Evolutionary conservation across 768 basidiomycete species (phyloP), one percentile per base, ranked within the genome.

Genomic region (Epithele typhae): DNA sequence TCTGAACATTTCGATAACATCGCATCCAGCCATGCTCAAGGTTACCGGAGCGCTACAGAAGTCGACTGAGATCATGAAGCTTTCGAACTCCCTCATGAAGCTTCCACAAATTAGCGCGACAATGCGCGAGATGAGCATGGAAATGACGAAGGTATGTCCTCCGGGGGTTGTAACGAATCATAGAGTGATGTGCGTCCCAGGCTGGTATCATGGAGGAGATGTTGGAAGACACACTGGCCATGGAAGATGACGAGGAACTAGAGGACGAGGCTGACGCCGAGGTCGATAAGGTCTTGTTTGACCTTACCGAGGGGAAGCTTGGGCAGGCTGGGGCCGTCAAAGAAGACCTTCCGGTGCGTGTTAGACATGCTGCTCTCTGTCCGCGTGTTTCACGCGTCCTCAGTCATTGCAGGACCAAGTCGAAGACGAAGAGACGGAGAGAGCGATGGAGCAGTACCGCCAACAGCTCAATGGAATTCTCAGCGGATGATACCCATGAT

Each of bases 61-160:
- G 67, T 96, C 93, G 6, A 93, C 95, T 1, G 94, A 98, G 64
- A 97, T 98, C 51, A 98, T 99, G 94, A 98, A 88, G 68, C 75
- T 94, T 34, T 94, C 93, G n/a, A 98, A 95, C 68, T 71, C 85
- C 22, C 76, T 98, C 38, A 73, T 98, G 54, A 93, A 84, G 59
- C 75, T 99, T 14, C 96, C 96, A 15, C 92, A 98, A 64, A 81
- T 98, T 39, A 87, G 85, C 66, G 84, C 82, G 52, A 79, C 81
- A 1, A 99, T 99, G 96, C 80, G 92, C 27, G 88, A 96, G 60
- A 94, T 99, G 92, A 92, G 87, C 57, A 92, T 94, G 86, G 96
- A 99, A 68, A 97, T 98, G 96, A 98, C 90, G 52, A 98, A 98
- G 80, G 95, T 87, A 55, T 14, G 15, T 24, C 23, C 17, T 10